phyloP scores from a whole-genome alignment of 306 rosid species.

The Elaeagnus macrophylla region DNA sequence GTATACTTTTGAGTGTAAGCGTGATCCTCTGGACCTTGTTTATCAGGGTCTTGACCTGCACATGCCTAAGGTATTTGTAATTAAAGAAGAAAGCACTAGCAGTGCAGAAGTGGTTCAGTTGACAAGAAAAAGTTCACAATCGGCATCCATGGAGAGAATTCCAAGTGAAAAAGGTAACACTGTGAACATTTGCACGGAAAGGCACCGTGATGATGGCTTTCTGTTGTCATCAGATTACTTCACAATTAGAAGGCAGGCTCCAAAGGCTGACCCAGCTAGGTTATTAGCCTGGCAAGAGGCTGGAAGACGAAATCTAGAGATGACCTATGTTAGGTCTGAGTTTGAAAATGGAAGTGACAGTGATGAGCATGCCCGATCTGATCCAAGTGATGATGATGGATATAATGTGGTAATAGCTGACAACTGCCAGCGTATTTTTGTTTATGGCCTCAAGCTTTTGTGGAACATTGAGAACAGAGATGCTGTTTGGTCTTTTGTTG shows the following conservation, averaged over 20 bases:
- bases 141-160: slow-evolving; percentile 50
- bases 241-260: slow-evolving; percentile 88
- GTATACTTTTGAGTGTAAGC: slow-evolving; percentile 83
- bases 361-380: slow-evolving; percentile 80
- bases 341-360: slow-evolving; percentile 89
- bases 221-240: slow-evolving; percentile 86
- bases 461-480: slow-evolving; percentile 95
- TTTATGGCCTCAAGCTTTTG: slow-evolving; percentile 92
- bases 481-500: slow-evolving; percentile 95
- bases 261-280: slow-evolving; percentile 89
- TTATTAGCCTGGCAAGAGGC: slow-evolving; percentile 95
- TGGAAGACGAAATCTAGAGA: slow-evolving; percentile 85
- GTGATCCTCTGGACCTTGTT: slow-evolving; percentile 81
- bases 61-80: slow-evolving; percentile 55
- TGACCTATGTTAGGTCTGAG: slow-evolving; percentile 71
- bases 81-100: slow-evolving; percentile 54
- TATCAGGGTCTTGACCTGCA: slow-evolving; percentile 96
- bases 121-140: slow-evolving; percentile 65
- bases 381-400: slow-evolving; percentile 98
- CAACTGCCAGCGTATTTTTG: slow-evolving; percentile 79
- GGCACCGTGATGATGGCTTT: slow-evolving; percentile 90
- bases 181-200: slow-evolving; percentile 46
- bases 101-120: slow-evolving; percentile 69
- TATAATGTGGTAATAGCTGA: slow-evolving; percentile 93
- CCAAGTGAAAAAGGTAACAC: slow-evolving; percentile 43